A percentile compares a stretch with the other conserved stretches of the same genome.
phyloP scores from a whole-genome alignment of 495 filamentous ascomycete genomes.

The Penicillium cosmopolitanum region DNA sequence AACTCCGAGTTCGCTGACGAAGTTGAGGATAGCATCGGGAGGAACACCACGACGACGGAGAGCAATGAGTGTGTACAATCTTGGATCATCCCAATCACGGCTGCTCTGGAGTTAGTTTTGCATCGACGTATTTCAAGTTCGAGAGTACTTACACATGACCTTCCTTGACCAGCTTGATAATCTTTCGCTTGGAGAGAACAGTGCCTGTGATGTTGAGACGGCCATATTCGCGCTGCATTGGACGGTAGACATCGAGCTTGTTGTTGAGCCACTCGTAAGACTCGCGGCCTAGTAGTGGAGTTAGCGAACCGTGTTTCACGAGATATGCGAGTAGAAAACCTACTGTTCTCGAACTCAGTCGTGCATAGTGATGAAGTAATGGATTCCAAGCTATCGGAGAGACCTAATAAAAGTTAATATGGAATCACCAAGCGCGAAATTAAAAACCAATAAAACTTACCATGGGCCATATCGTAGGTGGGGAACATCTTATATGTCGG shows the following conservation, averaged over 20 bases:
- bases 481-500: conserved; percentile 86
- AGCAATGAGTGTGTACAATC: conserved; percentile 86
- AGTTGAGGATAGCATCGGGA: conserved; percentile 82
- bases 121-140: not conserved
- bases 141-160: conserved; percentile 54
- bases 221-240: conserved; percentile 83
- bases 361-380: conserved; percentile 92
- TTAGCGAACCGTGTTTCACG: not conserved
- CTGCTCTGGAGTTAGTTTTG: not conserved
- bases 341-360: conserved; percentile 67
- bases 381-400: conserved; percentile 86
- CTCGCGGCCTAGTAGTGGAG: conserved; percentile 42
- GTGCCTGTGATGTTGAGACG: conserved; percentile 81
- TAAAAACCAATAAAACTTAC: conserved; percentile 26
- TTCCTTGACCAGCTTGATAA: conserved; percentile 73
- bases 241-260: conserved; percentile 74
- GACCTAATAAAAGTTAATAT: conserved; percentile 24
- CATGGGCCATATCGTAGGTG: conserved; percentile 90
- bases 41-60: conserved; percentile 82
- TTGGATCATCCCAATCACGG: conserved; percentile 85
- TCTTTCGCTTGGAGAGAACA: conserved; percentile 81
- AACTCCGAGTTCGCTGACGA: conserved; percentile 87
- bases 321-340: not conserved
- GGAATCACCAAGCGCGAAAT: too few species aligned
- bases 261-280: conserved; percentile 90